Percentiles rank a stretch among this genome's conserved stretches.
phyloP scores from a whole-genome alignment of 2,329 filamentous ascomycete genomes.

The Phoma herbarum region DNA sequence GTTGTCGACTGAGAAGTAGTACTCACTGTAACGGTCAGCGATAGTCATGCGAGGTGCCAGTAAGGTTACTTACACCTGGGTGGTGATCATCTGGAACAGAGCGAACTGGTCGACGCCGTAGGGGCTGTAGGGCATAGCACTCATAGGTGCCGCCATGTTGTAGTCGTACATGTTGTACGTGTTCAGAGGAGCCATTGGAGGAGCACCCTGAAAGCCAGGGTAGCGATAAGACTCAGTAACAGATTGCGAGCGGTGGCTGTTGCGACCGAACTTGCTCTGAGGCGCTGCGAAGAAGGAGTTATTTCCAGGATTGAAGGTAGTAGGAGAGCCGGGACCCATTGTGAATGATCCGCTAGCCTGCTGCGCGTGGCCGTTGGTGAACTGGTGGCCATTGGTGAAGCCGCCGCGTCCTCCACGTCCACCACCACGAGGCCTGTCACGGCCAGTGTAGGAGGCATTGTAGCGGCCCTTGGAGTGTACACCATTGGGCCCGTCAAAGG shows the following conservation, averaged over 20 bases:
- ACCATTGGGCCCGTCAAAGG: constrained; percentile 42
- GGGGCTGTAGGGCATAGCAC: constrained; percentile 65
- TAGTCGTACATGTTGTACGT: constrained; percentile 67
- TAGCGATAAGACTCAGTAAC: constrained; percentile 63
- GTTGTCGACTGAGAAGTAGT: constrained; percentile 97
- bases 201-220: constrained; percentile 44
- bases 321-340: constrained; percentile 47
- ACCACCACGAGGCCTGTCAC: constrained; percentile 60
- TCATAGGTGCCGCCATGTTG: constrained; percentile 64
- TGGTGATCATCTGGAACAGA: constrained; percentile 66
- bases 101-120: constrained; percentile 67
- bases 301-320: constrained; percentile 49
- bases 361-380: constrained; percentile 52
- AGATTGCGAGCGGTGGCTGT: constrained; percentile 67
- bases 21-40: constrained; percentile 70
- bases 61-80: constrained; percentile 61
- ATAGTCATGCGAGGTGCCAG: background rate
- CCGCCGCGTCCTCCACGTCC: constrained; percentile 56
- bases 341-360: constrained; percentile 47
- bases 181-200: constrained; percentile 56
- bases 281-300: constrained; percentile 43
- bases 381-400: constrained; percentile 49
- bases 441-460: constrained; percentile 46
- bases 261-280: constrained; percentile 57
- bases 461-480: constrained; percentile 45